Evolutionary conservation across 1,139 yeast species (phyloP), one percentile per base, ranked within the genome.

Genomic region (Geotrichum armillariae): DNA sequence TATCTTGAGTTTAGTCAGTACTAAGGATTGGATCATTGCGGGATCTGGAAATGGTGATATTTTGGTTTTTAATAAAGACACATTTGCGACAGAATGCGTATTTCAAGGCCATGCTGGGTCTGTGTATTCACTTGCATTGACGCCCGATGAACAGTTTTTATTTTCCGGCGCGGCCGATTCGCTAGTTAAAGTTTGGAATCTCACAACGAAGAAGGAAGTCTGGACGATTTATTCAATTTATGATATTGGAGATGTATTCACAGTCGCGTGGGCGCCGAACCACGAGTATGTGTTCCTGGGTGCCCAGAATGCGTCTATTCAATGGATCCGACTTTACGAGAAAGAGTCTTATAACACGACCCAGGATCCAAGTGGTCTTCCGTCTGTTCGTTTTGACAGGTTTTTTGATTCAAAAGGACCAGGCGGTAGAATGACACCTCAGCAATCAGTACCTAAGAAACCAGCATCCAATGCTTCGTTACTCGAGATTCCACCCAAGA

Each of bases 11-110:
- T 80, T 88, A 23, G 81, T 85, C 5, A 78, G 86, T 7, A 81
- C 85, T 27, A 76, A 77, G 52, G 73, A 78, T 38, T 69, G 83
- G 38, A 62, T 93, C 16, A 86, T 86, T 64, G 94, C 96, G 53
- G 99, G 99, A n/a, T 88, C 97, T 0, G 96, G 91, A 60, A 87
- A 85, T 60, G 87, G 95, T n/a, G 79, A 79, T 59, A 85, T 93
- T 45, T 68, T 88, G 21, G 82, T 88, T 1, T 83, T 78, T 61
- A 91, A 88, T 60, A 71, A 86, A 54, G 68, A 68, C n/a, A 80
- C 85, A 1, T 91, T 78, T 64, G 80, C 82, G 53, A 73, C 72
- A 47, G 71, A 69, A 36, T 73, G 72, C 31, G 56, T 61, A 1
- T 62, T 78, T 11, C 67, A 67, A 11, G 88, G 85, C 14, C 90